Percentiles rank a stretch among this genome's conserved stretches.
Evolutionary conservation across 257 asterid genomes (phyloP).

Genomic region (Ilex asprella): DNA sequence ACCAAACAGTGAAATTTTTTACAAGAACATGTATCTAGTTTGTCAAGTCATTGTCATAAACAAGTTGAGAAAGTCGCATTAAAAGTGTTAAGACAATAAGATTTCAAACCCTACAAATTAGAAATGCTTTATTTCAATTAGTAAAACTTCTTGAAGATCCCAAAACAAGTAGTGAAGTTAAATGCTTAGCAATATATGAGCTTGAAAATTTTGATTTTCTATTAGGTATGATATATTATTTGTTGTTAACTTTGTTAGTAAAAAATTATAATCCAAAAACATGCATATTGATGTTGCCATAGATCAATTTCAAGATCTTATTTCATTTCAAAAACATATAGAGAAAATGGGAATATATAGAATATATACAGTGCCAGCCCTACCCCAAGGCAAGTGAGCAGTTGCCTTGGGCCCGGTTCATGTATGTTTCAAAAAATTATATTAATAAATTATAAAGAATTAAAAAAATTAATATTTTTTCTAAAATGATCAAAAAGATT

Average conservation of each 20-base stretch:
- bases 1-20: no score
- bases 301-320: not conserved
- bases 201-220: not conserved
- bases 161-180: slow-evolving; percentile 1
- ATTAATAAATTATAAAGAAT: no score
- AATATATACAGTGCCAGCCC: no score
- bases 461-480: no score
- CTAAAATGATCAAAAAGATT: no score
- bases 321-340: not conserved
- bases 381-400: no score
- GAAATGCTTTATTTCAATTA: slow-evolving; percentile 8
- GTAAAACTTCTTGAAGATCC: not conserved
- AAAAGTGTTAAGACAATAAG: slow-evolving; percentile 9
- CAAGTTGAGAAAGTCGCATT: slow-evolving; percentile 9
- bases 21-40: slow-evolving; percentile 3
- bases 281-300: no score
- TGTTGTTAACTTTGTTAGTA: no score
- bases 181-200: not conserved
- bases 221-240: not conserved
- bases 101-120: slow-evolving; percentile 5
- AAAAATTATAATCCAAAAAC: not conserved
- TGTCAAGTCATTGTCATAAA: slow-evolving; percentile 7
- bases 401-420: no score
- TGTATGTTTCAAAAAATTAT: no score
- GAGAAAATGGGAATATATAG: not conserved